phyloP scores from a whole-genome alignment of 2,329 filamentous ascomycete genomes.

The Sordariomycetes sp. region DNA sequence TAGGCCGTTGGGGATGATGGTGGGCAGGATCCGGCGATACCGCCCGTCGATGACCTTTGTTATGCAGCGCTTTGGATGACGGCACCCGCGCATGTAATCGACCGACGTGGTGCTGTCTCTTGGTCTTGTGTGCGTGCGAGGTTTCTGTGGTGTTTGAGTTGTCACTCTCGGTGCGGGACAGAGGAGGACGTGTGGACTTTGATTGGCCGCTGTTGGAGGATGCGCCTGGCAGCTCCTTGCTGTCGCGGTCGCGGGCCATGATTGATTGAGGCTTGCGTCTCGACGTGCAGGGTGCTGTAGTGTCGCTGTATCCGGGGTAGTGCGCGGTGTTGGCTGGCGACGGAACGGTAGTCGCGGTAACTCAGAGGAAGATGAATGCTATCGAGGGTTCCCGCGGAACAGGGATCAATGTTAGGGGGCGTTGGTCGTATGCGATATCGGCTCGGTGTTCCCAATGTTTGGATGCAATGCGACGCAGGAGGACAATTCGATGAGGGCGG shows the following conservation, averaged over 20 bases:
- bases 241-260: conserved; percentile 29
- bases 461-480: no score
- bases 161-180: conserved; percentile 25
- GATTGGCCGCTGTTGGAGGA: conserved; percentile 39
- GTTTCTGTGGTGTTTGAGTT: conserved; percentile 21
- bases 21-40: conserved; percentile 24
- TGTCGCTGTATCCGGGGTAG: neutral
- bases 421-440: no score
- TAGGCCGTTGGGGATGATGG: conserved; percentile 17
- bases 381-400: no score
- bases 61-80: conserved; percentile 39
- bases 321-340: no score
- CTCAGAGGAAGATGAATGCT: neutral
- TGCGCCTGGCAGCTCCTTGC: conserved; percentile 35
- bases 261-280: conserved; percentile 8
- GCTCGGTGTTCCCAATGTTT: no score
- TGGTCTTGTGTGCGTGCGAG: conserved; percentile 10
- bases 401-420: no score
- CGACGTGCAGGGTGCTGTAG: neutral
- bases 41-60: conserved; percentile 26
- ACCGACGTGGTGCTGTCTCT: conserved; percentile 25
- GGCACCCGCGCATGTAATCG: conserved; percentile 43
- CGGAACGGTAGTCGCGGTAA: neutral
- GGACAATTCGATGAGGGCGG: no score
- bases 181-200: conserved; percentile 31